These are phyloP conservation scores for Lactuca saligna DNA, from an alignment of 129 eudicot species.

Conservation along the genomic window DNA sequence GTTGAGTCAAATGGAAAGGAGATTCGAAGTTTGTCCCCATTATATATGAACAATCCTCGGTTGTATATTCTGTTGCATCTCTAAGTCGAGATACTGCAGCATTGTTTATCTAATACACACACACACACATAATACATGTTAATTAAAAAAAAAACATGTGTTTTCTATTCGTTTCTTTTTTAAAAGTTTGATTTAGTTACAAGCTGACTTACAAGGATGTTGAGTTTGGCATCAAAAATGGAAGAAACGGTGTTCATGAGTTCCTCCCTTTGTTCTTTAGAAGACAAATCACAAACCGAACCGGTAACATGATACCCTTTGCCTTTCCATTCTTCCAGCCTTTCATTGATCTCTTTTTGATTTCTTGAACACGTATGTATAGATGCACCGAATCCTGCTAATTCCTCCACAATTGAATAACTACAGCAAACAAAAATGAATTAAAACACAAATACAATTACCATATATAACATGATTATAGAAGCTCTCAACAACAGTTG, in stretches of 20 bases:
- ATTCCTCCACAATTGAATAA: conserved; percentile 72
- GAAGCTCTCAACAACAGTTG: background rate
- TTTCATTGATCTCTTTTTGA: conserved; percentile 45
- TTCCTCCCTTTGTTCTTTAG: conserved; percentile 48
- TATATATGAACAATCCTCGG: conserved; percentile 43
- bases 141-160: background rate
- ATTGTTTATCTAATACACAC: conserved; percentile 52
- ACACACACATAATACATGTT: background rate
- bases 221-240: conserved; percentile 50
- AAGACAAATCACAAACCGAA: conserved; percentile 48
- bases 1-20: conserved; percentile 65
- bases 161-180: background rate
- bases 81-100: conserved; percentile 47
- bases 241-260: conserved; percentile 54
- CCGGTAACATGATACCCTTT: conserved; percentile 65
- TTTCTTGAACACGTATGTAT: conserved; percentile 67
- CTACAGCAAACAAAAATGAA: conserved; percentile 15
- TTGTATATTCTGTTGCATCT: conserved; percentile 41
- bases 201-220: conserved; percentile 51
- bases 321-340: conserved; percentile 63
- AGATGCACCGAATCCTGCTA: conserved; percentile 68
- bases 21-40: conserved; percentile 59
- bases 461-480: background rate
- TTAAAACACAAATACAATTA: background rate
- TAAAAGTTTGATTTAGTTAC: background rate